Base-by-base conservation (phyloP, 331 rosid species). In the Quercus tomentella region DNA sequence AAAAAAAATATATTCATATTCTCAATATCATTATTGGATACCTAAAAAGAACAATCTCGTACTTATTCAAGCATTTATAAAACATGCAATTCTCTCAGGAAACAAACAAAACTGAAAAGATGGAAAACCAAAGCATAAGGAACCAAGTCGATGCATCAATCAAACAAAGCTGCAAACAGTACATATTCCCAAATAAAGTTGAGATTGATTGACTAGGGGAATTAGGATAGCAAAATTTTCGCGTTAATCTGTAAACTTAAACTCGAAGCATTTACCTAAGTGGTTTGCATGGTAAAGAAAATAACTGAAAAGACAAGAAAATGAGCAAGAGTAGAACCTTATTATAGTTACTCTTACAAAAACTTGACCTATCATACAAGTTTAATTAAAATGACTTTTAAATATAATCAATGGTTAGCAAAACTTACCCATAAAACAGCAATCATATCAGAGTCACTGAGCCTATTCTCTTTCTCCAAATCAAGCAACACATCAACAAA, bases 401-500 rank as follows among this genome's bases (percentile, higher is more conserved):
- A 56, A 16, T 10, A 16, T 9, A 16, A 30, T 7, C 30, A 43
- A 23, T 3, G 1, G 15, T 62, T 45, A 4, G 3, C 5, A 21
- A 33, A 11, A 21, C 23, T 69, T 89, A 93, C 98, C 97, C 98
- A 93, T 33, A 91, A 81, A 68, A 93, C 96, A 43, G 98, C 98
- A 72, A 92, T 88, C 90, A 93, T 89, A 57, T 93, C 98, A 72
- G 91, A 78, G 65, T 93, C 89, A 12, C 43, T 80, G 74, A 93
- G 89, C 30, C 79, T 87, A 78, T 86, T 80, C 18, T 86, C 89
- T 56, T 86, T 75, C 76, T 90, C 88, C 84, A 90, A 84, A 86
- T 85, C 92, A 83, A 93, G 98, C 82, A 93, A 78, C 22, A 92
- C 97, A 74, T 93, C 94, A 72, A 93, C 97, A 68, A 93, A 93